Evolutionary conservation across 2,329 filamentous ascomycete genomes (phyloP).

Genomic region (Nigrograna mackinnonii): DNA sequence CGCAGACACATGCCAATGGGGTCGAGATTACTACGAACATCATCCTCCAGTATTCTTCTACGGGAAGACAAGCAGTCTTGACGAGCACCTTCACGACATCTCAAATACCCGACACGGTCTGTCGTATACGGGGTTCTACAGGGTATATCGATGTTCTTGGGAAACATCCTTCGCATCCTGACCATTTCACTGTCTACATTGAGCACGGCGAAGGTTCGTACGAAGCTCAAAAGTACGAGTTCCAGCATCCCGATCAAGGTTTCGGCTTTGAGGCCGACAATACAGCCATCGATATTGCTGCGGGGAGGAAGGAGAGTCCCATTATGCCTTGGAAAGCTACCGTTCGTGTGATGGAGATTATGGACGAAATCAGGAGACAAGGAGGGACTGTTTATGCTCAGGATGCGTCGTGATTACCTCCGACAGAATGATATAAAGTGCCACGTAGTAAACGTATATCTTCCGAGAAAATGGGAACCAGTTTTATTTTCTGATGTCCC

Average conservation of each 20-base stretch:
- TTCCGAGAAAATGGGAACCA: too few species aligned
- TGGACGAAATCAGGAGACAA: conserved; percentile 67
- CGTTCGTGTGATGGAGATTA: conserved; percentile 76
- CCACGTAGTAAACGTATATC: too few species aligned
- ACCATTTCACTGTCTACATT: conserved; percentile 1
- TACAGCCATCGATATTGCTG: conserved; percentile 73
- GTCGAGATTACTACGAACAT: not conserved
- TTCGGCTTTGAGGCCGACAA: conserved; percentile 86
- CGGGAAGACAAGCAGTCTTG: conserved; percentile 27
- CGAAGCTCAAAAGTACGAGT: conserved; percentile 40
- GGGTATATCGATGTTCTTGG: conserved; percentile 47
- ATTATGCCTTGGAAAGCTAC: conserved; percentile 73
- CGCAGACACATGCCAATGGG: not conserved
- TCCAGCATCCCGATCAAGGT: conserved; percentile 62
- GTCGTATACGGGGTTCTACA: conserved; percentile 43
- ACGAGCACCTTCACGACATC: conserved; percentile 38
- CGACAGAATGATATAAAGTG: too few species aligned
- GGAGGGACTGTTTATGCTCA: conserved; percentile 59
- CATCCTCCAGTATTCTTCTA: not conserved
- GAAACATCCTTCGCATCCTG: conserved; percentile 5
- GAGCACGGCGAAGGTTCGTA: conserved; percentile 22
- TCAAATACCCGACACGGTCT: conserved; percentile 28
- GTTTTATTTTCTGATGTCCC: too few species aligned
- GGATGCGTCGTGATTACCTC: conserved; percentile 7
- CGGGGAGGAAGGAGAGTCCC: conserved; percentile 64